A percentile compares a stretch with the other conserved stretches of the same genome.
These are phyloP conservation scores for Populus deltoides DNA, from an alignment of 345 rosid genomes.

Conservation along the genomic window DNA sequence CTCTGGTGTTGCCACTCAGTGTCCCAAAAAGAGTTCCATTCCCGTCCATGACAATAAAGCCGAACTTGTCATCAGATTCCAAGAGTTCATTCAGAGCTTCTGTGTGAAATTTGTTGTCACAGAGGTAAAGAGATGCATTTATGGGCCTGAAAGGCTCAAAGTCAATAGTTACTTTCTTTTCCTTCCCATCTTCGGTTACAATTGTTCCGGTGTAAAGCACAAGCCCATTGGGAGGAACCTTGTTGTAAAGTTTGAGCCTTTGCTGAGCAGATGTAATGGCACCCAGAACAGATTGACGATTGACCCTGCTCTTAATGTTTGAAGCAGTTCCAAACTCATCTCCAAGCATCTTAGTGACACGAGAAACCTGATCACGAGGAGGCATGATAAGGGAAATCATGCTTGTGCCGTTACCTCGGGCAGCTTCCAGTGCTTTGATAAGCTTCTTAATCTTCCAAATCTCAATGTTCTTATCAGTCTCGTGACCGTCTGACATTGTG, in stretches of 20 bases:
- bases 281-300: constrained; percentile 82
- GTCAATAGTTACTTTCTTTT: constrained; percentile 89
- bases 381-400: constrained; percentile 98
- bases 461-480: constrained; percentile 83
- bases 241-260: constrained; percentile 82
- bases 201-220: constrained; percentile 88
- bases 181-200: constrained; percentile 81
- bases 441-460: constrained; percentile 93
- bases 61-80: constrained; percentile 90
- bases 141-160: constrained; percentile 94
- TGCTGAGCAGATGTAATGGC: constrained; percentile 97
- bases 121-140: constrained; percentile 79
- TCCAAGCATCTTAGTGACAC: constrained; percentile 93
- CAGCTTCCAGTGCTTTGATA: constrained; percentile 83
- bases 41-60: constrained; percentile 92
- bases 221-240: constrained; percentile 85
- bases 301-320: constrained; percentile 89
- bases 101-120: constrained; percentile 88
- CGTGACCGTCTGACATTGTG: constrained; percentile 49
- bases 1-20: constrained; percentile 85
- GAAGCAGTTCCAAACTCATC: constrained; percentile 96
- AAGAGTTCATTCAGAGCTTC: constrained; percentile 81
- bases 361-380: constrained; percentile 86
- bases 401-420: constrained; percentile 92
- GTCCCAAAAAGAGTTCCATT: constrained; percentile 90